Evolutionary conservation across 805 yeast species (phyloP).

Genomic region (Martiniozyma abietophila): DNA sequence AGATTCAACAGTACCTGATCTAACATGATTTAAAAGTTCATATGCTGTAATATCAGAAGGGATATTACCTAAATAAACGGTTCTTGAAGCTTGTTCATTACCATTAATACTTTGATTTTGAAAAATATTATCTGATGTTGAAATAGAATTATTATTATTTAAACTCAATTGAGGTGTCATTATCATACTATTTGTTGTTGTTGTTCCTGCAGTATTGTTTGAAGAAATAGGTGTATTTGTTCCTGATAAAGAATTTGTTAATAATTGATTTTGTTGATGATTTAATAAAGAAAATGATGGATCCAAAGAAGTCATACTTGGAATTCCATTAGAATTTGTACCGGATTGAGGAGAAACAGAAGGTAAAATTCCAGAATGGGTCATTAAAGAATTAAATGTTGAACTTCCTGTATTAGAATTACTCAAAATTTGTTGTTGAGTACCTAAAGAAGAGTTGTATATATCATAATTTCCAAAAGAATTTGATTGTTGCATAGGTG

Average conservation of each 20-base stretch:
- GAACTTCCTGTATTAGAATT: slow-evolving; percentile 8
- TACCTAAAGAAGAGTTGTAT: background rate
- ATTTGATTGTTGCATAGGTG: slow-evolving; percentile 7
- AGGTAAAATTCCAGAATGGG: slow-evolving; percentile 1
- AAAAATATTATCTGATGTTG: slow-evolving; percentile 85
- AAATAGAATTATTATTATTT: slow-evolving; percentile 21
- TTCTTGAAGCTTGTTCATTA: slow-evolving; percentile 42
- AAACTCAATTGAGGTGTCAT: slow-evolving; percentile 8
- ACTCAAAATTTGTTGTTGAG: slow-evolving; percentile 1
- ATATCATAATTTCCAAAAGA: slow-evolving; percentile 7
- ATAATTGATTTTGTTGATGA: slow-evolving; percentile 1
- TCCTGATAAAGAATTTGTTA: background rate
- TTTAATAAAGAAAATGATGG: no score
- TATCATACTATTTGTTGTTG: slow-evolving; percentile 1
- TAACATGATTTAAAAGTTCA: slow-evolving; percentile 80
- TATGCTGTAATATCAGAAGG: slow-evolving; percentile 74
- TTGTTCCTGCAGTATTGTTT: slow-evolving; percentile 2
- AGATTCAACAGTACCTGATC: slow-evolving; percentile 82
- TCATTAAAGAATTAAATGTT: slow-evolving; percentile 4
- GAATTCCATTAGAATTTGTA: slow-evolving; percentile 1
- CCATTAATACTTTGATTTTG: slow-evolving; percentile 1
- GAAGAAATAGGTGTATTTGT: background rate
- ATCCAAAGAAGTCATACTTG: background rate
- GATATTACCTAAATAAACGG: slow-evolving; percentile 83
- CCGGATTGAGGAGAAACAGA: slow-evolving; percentile 7